Evolutionary conservation across 495 filamentous ascomycete genomes (phyloP).

Genomic region (Xanthoparmelia taractica): DNA sequence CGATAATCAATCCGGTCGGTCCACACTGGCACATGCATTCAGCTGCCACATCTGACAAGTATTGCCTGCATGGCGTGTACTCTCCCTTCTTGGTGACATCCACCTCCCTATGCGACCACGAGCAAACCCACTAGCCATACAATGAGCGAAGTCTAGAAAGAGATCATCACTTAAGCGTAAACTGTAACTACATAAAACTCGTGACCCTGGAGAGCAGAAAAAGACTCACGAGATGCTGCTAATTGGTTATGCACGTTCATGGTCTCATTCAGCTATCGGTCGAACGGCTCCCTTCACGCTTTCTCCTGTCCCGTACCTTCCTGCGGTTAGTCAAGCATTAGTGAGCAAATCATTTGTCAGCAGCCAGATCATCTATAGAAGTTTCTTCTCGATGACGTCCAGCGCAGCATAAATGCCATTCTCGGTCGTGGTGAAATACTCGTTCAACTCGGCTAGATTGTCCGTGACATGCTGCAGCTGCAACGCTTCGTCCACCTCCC

Average conservation of each 20-base stretch:
- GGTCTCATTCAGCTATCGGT: not conserved
- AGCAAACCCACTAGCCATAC: not conserved
- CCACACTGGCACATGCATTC: not conserved
- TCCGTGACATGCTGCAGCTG: constrained; percentile 17
- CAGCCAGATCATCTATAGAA: not conserved
- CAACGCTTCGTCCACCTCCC: constrained; percentile 20
- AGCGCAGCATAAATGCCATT: constrained; percentile 15
- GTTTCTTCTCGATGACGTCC: constrained; percentile 16
- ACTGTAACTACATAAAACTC: not conserved
- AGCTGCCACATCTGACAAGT: not conserved
- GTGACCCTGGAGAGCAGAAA: not conserved
- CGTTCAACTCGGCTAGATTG: constrained; percentile 13
- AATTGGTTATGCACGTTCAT: not conserved
- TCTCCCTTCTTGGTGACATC: not conserved
- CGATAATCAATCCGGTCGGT: not conserved
- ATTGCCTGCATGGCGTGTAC: not conserved
- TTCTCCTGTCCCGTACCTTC: not conserved
- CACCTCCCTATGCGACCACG: not conserved
- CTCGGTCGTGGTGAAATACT: constrained; percentile 15
- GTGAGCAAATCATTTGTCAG: too few species aligned
- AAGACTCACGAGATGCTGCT: not conserved
- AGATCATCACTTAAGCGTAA: not conserved
- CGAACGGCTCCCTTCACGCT: not conserved
- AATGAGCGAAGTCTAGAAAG: not conserved
- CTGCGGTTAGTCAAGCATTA: not conserved